Percentiles rank a stretch among this genome's conserved stretches.
Evolutionary conservation across 2,329 filamentous ascomycete genomes (phyloP).

Genomic region (Pleoardoris graminearum): DNA sequence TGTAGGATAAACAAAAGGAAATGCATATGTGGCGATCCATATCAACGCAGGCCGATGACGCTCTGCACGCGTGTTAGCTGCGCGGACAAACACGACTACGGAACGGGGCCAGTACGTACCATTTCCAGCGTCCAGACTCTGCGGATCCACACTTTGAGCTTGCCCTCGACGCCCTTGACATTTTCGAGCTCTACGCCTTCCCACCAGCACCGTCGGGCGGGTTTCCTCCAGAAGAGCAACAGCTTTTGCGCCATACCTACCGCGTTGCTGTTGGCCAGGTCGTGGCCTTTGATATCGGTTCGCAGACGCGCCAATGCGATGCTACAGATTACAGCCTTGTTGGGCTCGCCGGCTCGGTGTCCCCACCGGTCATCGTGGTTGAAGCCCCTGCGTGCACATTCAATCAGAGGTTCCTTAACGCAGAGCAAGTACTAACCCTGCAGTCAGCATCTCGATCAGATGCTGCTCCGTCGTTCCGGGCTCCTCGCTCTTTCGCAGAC

Average conservation of each 20-base stretch:
- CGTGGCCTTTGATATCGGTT: slow-evolving; percentile 83
- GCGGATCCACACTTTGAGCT: slow-evolving; percentile 96
- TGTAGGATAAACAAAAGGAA: neutral
- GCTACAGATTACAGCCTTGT: slow-evolving; percentile 98
- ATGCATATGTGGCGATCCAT: neutral
- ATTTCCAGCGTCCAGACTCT: slow-evolving; percentile 99
- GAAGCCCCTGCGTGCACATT: slow-evolving; percentile 71
- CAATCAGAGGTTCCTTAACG: neutral
- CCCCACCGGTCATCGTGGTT: slow-evolving; percentile 96
- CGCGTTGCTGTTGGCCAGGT: slow-evolving; percentile 71
- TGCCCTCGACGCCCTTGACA: slow-evolving; percentile 87
- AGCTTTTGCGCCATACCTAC: slow-evolving; percentile 99
- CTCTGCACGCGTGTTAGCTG: slow-evolving; percentile 57
- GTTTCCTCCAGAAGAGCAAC: slow-evolving; percentile 96
- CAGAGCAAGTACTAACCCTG: slow-evolving; percentile 69
- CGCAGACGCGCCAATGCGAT: slow-evolving; percentile 89
- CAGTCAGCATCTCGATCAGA: slow-evolving; percentile 98
- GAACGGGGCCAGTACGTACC: slow-evolving; percentile 48
- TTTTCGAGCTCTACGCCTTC: slow-evolving; percentile 90
- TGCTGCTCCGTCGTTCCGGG: slow-evolving; percentile 96
- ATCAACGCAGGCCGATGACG: slow-evolving; percentile 78
- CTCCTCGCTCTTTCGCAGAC: slow-evolving; percentile 91
- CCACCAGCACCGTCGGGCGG: slow-evolving; percentile 97
- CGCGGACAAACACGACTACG: neutral
- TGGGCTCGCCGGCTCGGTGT: slow-evolving; percentile 94